Conservation (phyloP, 2,329 filamentous ascomycete genomes). For the Pseudocercospora vitis region DNA sequence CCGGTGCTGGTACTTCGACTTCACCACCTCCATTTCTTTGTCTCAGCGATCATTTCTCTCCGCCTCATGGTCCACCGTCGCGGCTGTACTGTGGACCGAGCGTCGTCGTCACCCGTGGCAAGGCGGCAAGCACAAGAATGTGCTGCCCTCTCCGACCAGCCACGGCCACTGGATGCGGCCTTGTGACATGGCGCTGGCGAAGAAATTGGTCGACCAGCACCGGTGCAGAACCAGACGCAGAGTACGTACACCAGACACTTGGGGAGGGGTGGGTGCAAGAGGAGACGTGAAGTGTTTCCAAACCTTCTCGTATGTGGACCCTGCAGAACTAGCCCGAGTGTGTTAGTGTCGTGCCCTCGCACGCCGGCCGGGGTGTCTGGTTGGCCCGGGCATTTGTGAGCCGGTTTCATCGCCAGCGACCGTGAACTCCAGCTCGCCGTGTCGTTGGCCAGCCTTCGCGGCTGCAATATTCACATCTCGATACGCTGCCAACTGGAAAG, state of each 20-base stretch:
- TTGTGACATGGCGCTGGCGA: conserved; percentile 19
- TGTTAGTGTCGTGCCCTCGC: neutral
- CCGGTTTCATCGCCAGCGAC: neutral
- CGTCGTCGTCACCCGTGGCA: conserved; percentile 2
- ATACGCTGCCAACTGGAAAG: neutral
- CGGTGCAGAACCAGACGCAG: neutral
- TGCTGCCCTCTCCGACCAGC: conserved; percentile 12
- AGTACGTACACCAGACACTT: conserved; percentile 1
- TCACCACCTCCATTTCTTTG: conserved; percentile 20
- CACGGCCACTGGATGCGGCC: conserved; percentile 3
- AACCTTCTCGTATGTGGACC: neutral
- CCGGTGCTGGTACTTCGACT: conserved; percentile 11
- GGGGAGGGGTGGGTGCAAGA: conserved; percentile 6
- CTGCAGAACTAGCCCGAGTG: too few species aligned
- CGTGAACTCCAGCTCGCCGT: neutral
- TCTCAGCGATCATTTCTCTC: conserved; percentile 25
- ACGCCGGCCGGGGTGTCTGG: conserved; percentile 1
- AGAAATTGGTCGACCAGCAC: neutral
- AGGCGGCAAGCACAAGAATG: conserved; percentile 22
- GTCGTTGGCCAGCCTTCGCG: conserved; percentile 4
- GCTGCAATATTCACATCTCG: neutral
- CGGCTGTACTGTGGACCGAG: conserved; percentile 11
- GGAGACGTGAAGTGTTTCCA: conserved; percentile 9
- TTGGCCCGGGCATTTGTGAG: neutral
- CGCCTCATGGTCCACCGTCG: conserved; percentile 25